These are phyloP conservation scores for Gentiana dahurica DNA, from an alignment of 257 asterid genomes.

Conservation along the genomic window DNA sequence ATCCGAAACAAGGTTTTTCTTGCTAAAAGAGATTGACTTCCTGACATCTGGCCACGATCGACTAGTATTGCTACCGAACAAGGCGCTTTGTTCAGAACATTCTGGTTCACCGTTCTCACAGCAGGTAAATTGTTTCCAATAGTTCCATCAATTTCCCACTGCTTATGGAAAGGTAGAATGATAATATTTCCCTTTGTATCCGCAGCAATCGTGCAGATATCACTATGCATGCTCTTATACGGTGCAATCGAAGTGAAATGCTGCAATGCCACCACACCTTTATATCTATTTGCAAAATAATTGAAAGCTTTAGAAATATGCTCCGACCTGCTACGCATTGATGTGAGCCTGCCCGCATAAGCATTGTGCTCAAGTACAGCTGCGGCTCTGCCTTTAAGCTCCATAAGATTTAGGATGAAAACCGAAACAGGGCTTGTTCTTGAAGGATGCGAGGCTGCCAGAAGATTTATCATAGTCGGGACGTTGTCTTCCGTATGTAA, in stretches of 20 bases:
- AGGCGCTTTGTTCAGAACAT: conserved; percentile 41
- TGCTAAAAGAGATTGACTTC: conserved; percentile 16
- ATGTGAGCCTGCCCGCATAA: conserved; percentile 13
- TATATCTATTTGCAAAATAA: conserved; percentile 15
- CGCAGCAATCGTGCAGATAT: conserved; percentile 39
- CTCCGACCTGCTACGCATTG: conserved; percentile 28
- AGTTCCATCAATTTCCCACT: conserved; percentile 34
- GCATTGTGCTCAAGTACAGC: conserved; percentile 31
- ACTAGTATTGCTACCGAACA: conserved; percentile 52
- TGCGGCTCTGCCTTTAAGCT: conserved; percentile 47
- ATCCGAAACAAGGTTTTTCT: conserved; percentile 14
- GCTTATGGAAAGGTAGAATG: conserved; percentile 53
- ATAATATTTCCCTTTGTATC: conserved; percentile 34
- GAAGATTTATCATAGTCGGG: conserved; percentile 39
- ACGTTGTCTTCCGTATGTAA: conserved; percentile 38
- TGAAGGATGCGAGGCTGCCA: conserved; percentile 34
- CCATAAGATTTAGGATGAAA: conserved; percentile 35
- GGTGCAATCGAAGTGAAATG: conserved; percentile 54
- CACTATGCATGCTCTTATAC: conserved; percentile 55
- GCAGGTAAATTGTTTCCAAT: conserved; percentile 21
- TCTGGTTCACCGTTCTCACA: conserved; percentile 38
- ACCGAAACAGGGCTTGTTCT: conserved; percentile 24
- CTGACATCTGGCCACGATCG: conserved; percentile 36
- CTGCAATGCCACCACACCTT: conserved; percentile 17
- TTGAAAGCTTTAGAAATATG: conserved; percentile 37